Evolutionary conservation across 148 eudicot species (phyloP), one percentile per base, ranked within the genome.

Genomic region (Rhododendron simsii): DNA sequence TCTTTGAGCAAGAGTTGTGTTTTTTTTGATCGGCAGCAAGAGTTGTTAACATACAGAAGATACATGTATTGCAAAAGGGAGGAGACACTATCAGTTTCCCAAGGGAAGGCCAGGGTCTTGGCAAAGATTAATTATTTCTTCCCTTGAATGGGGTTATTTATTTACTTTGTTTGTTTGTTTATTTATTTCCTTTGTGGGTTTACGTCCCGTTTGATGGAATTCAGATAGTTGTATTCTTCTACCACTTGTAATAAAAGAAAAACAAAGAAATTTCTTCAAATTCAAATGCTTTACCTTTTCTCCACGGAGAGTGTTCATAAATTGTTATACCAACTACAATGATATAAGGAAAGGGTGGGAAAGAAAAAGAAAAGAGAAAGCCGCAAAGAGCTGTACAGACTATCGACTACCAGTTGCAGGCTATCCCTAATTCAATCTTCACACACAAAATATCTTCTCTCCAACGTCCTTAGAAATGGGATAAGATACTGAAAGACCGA

Each of bases 321-420:
- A 83, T 69, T 51, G 48, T 61, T 4, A 18, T 79, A 18, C 55
- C 51, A 71, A 74, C 85, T 82, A 77, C n/a, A 63, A 50, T 28
- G 15, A 28, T n/a, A 37, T 71, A 79, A 21, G 35, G 50, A n/a
- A 21, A 83, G 26, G 35, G 48, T 2, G 41, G 41, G 48, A 47
- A 47, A 47, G 2, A 3, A 48, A 50, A 84, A n/a, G 18, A 50
- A 28, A 45, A 47, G 23, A 1, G 7, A 74, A 51, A 4, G 37
- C 16, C 18, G 14, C 28, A 73, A 50, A 44, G 85, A 84, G 57
- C 71, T 88, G 84, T 86, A 88, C 86, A 85, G 30, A 67, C 81
- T 48, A 82, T 74, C 39, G 82, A 50, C 75, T 69, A 69, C 75
- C 73, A 67, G 30, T 74, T 35, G 23, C 51, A 76, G 53, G 69